Percentiles rank a stretch among this genome's conserved stretches.
Evolutionary conservation across 345 rosid genomes (phyloP).

Genomic region (Euphorbia lathyris): DNA sequence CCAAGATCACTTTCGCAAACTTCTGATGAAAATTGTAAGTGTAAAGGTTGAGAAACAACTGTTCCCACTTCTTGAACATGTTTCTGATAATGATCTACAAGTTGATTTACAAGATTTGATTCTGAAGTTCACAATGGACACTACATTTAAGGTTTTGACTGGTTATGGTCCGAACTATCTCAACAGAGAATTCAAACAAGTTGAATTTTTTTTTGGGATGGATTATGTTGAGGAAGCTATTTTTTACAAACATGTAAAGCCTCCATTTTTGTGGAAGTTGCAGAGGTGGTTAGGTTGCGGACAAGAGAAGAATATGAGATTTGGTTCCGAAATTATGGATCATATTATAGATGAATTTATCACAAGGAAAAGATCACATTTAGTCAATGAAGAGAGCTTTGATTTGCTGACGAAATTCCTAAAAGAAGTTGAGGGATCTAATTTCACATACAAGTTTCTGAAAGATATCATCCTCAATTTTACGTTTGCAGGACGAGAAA

Average conservation of each 20-base stretch:
- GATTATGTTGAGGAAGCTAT: conserved; percentile 53
- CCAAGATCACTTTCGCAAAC: conserved; percentile 27
- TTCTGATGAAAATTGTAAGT: conserved; percentile 26
- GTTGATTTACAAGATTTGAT: conserved; percentile 60
- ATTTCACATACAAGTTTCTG: conserved; percentile 43
- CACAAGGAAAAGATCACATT: conserved; percentile 28
- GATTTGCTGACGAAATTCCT: conserved; percentile 52
- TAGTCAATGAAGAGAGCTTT: conserved; percentile 19
- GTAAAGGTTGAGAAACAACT: conserved; percentile 43
- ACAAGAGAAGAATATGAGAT: conserved; percentile 49
- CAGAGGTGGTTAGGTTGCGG: conserved; percentile 55
- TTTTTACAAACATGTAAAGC: conserved; percentile 54
- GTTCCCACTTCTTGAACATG: conserved; percentile 43
- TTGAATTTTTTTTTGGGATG: conserved; percentile 43
- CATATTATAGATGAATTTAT: conserved; percentile 35
- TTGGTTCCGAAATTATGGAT: conserved; percentile 43
- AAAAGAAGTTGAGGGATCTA: background rate
- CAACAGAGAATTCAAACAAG: conserved; percentile 39
- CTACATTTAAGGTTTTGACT: conserved; percentile 43
- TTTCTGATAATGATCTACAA: conserved; percentile 19
- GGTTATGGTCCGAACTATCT: conserved; percentile 57
- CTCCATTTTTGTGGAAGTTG: conserved; percentile 58
- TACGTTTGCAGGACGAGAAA: conserved; percentile 67
- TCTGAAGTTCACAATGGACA: conserved; percentile 59
- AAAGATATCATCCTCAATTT: conserved; percentile 65